Conservation (phyloP, 169 alveolate genomes). For the Blepharisma undulans region DNA sequence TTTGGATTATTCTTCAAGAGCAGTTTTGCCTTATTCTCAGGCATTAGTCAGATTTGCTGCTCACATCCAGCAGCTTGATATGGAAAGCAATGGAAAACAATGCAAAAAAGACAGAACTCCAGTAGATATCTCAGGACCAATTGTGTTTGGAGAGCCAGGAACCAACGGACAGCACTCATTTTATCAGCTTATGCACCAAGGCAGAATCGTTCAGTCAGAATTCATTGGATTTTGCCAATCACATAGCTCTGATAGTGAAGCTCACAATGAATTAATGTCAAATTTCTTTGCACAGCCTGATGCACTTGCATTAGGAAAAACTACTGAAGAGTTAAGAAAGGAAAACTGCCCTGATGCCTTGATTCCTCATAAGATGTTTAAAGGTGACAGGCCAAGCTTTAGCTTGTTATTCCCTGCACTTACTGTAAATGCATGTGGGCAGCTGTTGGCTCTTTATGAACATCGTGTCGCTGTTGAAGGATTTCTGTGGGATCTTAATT, state of each 20-base stretch:
- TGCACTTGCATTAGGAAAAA: conserved; percentile 97
- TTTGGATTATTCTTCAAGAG: conserved; percentile 89
- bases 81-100: conserved; percentile 97
- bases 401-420: conserved; percentile 86
- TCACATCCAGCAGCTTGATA: conserved; percentile 96
- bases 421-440: conserved; percentile 91
- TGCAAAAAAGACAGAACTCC: conserved; percentile 83
- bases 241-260: conserved; percentile 81
- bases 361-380: conserved; percentile 91
- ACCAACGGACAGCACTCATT: conserved; percentile 97
- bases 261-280: conserved; percentile 97
- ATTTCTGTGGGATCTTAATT: conserved; percentile 94
- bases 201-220: conserved; percentile 94
- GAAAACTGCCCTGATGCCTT: conserved; percentile 83
- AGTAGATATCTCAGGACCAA: conserved; percentile 89
- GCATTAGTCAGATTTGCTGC: conserved; percentile 93
- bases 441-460: conserved; percentile 96
- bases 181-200: conserved; percentile 97
- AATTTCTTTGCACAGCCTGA: conserved; percentile 99
- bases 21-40: conserved; percentile 98
- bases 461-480: conserved; percentile 98
- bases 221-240: conserved; percentile 95
- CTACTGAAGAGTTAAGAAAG: conserved; percentile 76
- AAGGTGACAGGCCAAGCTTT: conserved; percentile 96
- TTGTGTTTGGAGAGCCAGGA: conserved; percentile 99